phyloP scores from a whole-genome alignment of 1,284 basidiomycete species.

The Inonotus hispidus region DNA sequence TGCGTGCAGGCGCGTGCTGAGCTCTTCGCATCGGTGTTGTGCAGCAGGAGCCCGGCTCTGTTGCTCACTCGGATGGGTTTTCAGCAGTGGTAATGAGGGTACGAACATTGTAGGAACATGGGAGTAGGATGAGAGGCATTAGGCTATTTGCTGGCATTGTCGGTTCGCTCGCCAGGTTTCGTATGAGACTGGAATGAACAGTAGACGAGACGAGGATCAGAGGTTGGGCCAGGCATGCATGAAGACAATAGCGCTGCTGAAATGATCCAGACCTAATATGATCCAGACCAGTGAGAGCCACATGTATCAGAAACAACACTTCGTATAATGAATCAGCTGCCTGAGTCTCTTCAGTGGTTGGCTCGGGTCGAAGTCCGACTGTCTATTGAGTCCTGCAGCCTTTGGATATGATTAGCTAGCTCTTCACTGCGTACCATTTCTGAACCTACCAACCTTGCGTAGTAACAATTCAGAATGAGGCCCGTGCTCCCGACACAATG shows the following conservation, averaged over 20 bases:
- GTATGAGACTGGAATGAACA: neutral
- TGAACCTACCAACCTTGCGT: no score
- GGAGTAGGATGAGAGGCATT: neutral
- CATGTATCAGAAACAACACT: neutral
- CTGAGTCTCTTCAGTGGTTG: no score
- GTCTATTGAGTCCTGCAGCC: no score
- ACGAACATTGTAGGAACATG: neutral
- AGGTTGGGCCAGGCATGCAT: neutral
- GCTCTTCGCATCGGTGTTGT: slow-evolving; percentile 5
- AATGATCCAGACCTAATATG: neutral
- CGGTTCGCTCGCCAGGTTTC: neutral
- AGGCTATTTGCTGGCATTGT: neutral
- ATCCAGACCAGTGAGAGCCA: no score
- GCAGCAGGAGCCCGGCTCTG: neutral
- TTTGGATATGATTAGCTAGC: no score
- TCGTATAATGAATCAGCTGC: no score
- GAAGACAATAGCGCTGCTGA: neutral
- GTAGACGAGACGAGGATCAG: neutral
- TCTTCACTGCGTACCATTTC: no score
- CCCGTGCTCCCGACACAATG: no score
- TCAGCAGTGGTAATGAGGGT: neutral
- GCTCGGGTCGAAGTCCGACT: no score
- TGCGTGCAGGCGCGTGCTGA: neutral
- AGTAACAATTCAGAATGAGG: no score
- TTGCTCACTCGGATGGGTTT: neutral